Evolutionary conservation across 768 basidiomycete genomes (phyloP), one percentile per base, ranked within the genome.

Genomic region (Leucocoprinus sp.): DNA sequence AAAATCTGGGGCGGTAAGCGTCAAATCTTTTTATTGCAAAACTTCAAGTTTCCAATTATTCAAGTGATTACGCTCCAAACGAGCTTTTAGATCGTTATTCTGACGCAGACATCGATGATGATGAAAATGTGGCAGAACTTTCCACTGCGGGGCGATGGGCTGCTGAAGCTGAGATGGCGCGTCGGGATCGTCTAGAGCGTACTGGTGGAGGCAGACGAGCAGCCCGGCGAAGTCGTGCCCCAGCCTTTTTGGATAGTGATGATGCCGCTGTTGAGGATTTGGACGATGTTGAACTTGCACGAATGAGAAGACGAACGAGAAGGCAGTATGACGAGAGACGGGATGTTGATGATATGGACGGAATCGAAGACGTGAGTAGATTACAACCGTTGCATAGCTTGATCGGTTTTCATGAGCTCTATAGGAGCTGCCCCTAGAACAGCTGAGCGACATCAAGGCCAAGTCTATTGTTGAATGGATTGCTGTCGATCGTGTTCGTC

Each of bases 401-500:
- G 28, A 4, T 47, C 36, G 21, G 18, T 5, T 24, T 29, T 35
- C 31, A n/a, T 37, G 26, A 21, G 24, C 31, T 26, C 19, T 23
- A 11, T 57, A 96, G 90, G 93, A 97, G 64, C 74, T 99, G 43
- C 93, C 96, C 0, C 63, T 96, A 34, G 95, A 98, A 60, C 91
- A 99, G 67, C 72, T 99, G 8, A 89, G 90, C 50, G 96, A 99
- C 59, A 93, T 99, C 70, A 97, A 98, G 60, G 91, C 93, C 29
- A 91, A 93, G 58, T 93, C 90, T 9, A 92, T 99, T 46, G 85
- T 87, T 18, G 96, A 98, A 63, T 99, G 96, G 96, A 93, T 98
- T 55, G 84, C 90, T 14, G 84, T 84, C 47, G 91, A 93, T 48
- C 80, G 88, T 33, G 95, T 98, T 53, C 80, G 86, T 54, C 76